These are phyloP conservation scores for Perkinsus olseni DNA, from an alignment of 169 alveolate species.

Conservation along the genomic window DNA sequence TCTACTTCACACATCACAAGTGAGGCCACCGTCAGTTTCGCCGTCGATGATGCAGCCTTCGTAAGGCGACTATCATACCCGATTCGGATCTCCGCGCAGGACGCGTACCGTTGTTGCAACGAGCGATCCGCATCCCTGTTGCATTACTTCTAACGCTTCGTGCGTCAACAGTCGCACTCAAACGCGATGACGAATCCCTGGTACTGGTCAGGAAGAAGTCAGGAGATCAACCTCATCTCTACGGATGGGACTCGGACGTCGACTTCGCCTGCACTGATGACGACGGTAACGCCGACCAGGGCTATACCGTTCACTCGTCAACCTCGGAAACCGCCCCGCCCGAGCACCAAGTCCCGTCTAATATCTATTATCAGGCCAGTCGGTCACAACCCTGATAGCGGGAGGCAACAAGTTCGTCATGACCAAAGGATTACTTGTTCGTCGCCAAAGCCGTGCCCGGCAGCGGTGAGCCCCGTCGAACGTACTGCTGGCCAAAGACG, in stretches of 20 bases:
- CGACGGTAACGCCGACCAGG: slow-evolving; percentile 64
- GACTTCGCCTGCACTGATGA: slow-evolving; percentile 78
- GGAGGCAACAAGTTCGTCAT: slow-evolving; percentile 83
- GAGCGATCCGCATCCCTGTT: too few species aligned
- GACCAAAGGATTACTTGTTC: slow-evolving; percentile 72
- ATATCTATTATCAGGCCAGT: background rate
- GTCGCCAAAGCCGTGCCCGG: slow-evolving; percentile 72
- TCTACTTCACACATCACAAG: background rate
- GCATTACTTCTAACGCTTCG: too few species aligned
- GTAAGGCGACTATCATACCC: too few species aligned
- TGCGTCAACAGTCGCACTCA: too few species aligned
- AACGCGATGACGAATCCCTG: slow-evolving; percentile 36
- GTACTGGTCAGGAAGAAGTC: slow-evolving; percentile 50
- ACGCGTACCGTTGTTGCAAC: too few species aligned
- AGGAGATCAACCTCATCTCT: slow-evolving; percentile 71
- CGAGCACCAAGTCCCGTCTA: too few species aligned
- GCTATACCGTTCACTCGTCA: too few species aligned
- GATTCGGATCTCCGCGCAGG: too few species aligned
- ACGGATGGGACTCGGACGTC: slow-evolving; percentile 81
- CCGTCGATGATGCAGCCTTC: too few species aligned
- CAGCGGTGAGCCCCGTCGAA: slow-evolving; percentile 24
- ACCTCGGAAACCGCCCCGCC: too few species aligned
- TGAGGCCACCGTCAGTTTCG: too few species aligned
- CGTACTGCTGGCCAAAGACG: background rate
- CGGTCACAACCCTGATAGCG: slow-evolving; percentile 47